phyloP scores from a whole-genome alignment of 2,329 filamentous ascomycete genomes.

The Nakataea oryzae region DNA sequence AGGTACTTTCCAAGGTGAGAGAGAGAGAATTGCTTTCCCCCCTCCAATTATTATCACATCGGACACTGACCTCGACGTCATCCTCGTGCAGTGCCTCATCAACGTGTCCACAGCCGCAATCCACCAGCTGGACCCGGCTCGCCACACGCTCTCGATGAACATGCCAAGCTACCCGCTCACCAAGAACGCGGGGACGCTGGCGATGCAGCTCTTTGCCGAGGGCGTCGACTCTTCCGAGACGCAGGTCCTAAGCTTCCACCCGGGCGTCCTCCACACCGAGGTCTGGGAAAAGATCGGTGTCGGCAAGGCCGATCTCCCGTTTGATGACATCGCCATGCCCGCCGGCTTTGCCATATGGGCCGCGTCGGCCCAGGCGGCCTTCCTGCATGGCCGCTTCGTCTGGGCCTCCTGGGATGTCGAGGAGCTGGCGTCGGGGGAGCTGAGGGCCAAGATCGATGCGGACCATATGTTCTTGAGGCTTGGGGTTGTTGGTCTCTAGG shows the following conservation, averaged over 20 bases:
- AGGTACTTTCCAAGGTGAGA: neutral
- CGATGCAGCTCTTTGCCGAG: slow-evolving; percentile 12
- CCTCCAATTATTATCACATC: neutral
- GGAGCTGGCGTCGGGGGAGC: slow-evolving; percentile 17
- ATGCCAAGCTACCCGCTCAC: slow-evolving; percentile 10
- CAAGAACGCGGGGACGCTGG: slow-evolving; percentile 11
- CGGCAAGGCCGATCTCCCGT: slow-evolving; percentile 3
- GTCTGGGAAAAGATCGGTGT: neutral
- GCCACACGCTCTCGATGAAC: slow-evolving; percentile 10
- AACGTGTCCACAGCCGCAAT: slow-evolving; percentile 6
- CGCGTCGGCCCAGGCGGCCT: slow-evolving; percentile 23
- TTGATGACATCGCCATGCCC: slow-evolving; percentile 6
- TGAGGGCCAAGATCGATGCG: slow-evolving; percentile 7
- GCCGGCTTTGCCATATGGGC: slow-evolving; percentile 27
- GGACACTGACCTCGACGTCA: neutral
- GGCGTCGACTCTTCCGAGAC: slow-evolving; percentile 8
- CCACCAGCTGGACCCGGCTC: slow-evolving; percentile 7
- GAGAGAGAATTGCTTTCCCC: neutral
- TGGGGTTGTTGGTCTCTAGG: slow-evolving; percentile 5
- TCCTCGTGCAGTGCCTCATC: neutral
- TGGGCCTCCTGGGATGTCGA: slow-evolving; percentile 31
- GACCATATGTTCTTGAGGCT: slow-evolving; percentile 11
- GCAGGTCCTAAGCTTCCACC: slow-evolving; percentile 14
- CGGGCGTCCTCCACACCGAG: slow-evolving; percentile 9
- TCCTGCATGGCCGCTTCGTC: slow-evolving; percentile 26